Conservation (phyloP, 805 yeast species). For the Barnettozyma vustinii region DNA sequence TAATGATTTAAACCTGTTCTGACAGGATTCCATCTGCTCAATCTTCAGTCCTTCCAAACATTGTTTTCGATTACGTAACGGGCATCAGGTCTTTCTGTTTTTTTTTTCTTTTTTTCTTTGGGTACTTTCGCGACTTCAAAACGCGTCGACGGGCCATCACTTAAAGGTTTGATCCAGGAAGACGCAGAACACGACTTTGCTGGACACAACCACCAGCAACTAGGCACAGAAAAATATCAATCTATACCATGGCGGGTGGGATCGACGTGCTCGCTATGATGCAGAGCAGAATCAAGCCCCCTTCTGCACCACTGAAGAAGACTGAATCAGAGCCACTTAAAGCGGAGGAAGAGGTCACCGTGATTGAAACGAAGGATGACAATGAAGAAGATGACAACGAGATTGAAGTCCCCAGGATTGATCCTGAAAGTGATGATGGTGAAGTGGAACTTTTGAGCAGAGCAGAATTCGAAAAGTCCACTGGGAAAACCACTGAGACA, state of each 20-base stretch:
- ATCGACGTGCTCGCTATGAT: slow-evolving; percentile 7
- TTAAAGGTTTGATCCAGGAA: neutral
- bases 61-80: too few species aligned
- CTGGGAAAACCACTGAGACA: neutral
- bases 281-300: neutral
- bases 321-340: neutral
- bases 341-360: neutral
- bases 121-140: neutral
- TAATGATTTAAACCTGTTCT: too few species aligned
- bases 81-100: too few species aligned
- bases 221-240: neutral
- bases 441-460: slow-evolving; percentile 1
- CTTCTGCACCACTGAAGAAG: neutral
- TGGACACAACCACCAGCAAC: neutral
- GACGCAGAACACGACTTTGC: neutral
- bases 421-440: neutral
- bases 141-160: neutral
- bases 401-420: neutral
- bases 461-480: neutral
- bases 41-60: too few species aligned
- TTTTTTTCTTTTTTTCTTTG: too few species aligned
- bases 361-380: neutral
- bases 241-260: neutral
- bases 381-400: neutral
- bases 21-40: too few species aligned